phyloP scores from a whole-genome alignment of 1,284 basidiomycete species.

The Melampsora americana region DNA sequence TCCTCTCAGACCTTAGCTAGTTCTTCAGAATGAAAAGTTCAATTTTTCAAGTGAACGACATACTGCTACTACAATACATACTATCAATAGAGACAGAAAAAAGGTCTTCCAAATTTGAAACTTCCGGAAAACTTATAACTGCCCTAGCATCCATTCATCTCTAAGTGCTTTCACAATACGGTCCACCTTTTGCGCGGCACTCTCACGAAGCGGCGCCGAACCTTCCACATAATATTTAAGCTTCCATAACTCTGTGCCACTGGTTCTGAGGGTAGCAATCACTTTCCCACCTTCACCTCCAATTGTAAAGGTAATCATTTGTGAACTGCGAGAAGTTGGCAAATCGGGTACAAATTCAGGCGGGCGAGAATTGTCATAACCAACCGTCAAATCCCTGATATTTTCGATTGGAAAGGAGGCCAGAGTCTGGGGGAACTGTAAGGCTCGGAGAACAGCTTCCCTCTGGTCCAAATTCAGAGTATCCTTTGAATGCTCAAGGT shows the following conservation, averaged over 20 bases:
- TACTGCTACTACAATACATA: no score
- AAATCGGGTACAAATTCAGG: conserved; percentile 65
- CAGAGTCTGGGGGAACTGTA: conserved; percentile 59
- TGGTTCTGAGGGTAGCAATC: conserved; percentile 65
- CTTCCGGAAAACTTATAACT: neutral
- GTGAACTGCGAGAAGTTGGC: conserved; percentile 67
- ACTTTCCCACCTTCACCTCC: conserved; percentile 58
- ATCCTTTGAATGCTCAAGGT: conserved; percentile 3
- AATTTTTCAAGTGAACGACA: no score
- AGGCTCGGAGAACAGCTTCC: neutral
- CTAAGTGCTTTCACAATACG: conserved; percentile 20
- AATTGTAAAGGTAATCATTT: conserved; percentile 76
- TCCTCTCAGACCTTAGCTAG: no score
- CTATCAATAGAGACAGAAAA: no score
- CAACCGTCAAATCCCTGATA: conserved; percentile 68
- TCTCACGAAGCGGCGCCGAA: neutral
- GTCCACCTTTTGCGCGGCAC: conserved; percentile 17
- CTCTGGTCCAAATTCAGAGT: neutral
- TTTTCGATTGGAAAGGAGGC: conserved; percentile 63
- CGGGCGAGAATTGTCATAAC: conserved; percentile 61
- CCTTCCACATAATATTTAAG: conserved; percentile 38
- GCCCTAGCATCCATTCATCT: conserved; percentile 28
- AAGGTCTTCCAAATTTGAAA: no score
- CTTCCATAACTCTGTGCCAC: conserved; percentile 65
- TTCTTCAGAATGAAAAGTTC: no score